Percentiles rank a stretch among this genome's conserved stretches.
Evolutionary conservation across 1,284 basidiomycete genomes (phyloP).

Genomic region (Rhizoctonia solani): DNA sequence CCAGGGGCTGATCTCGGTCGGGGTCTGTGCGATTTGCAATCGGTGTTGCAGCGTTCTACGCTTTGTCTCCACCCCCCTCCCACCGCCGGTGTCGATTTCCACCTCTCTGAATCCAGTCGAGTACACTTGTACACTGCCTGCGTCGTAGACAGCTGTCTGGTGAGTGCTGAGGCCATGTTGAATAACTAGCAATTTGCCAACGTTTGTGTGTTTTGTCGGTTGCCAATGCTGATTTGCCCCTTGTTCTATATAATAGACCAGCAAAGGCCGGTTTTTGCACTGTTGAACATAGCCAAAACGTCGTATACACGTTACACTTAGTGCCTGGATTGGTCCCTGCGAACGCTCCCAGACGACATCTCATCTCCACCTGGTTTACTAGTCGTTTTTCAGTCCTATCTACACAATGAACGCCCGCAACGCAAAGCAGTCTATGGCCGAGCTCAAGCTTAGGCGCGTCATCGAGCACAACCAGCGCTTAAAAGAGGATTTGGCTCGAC

Average conservation of each 20-base stretch:
- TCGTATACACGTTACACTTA: neutral
- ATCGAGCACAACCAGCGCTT: slow-evolving; percentile 93
- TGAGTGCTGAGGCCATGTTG: neutral
- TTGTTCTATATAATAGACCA: neutral
- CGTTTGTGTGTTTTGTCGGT: too few relatives aligned
- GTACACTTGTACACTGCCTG: slow-evolving; percentile 6
- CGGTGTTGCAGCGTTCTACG: slow-evolving; percentile 27
- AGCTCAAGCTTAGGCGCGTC: slow-evolving; percentile 91
- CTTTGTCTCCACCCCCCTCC: slow-evolving; percentile 9
- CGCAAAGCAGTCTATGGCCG: slow-evolving; percentile 87
- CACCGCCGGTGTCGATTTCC: neutral
- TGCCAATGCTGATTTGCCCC: slow-evolving; percentile 1
- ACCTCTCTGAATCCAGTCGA: neutral
- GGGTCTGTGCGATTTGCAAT: slow-evolving; percentile 31
- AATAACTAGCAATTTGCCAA: too few relatives aligned
- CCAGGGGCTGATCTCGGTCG: slow-evolving; percentile 28
- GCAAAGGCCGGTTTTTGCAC: slow-evolving; percentile 20
- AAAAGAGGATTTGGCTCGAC: slow-evolving; percentile 85
- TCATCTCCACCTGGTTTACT: neutral
- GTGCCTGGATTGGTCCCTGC: neutral
- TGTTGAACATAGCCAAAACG: neutral
- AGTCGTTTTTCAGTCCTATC: neutral
- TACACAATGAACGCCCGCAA: slow-evolving; percentile 61
- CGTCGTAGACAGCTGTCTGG: neutral
- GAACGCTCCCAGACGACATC: neutral